Evolutionary conservation across 176 grass and related monocot genomes (phyloP).

Genomic region (Typha latifolia): DNA sequence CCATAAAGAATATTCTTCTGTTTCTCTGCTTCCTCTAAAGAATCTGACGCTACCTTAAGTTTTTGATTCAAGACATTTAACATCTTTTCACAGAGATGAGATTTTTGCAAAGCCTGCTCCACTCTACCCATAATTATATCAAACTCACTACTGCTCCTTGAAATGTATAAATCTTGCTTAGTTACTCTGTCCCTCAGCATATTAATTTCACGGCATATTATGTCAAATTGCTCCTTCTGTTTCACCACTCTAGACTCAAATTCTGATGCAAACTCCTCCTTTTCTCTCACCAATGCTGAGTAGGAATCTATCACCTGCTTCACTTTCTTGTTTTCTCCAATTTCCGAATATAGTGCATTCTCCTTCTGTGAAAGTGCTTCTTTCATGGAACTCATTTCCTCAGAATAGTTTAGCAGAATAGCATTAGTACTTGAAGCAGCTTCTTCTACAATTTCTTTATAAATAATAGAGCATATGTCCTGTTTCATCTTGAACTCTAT

Average conservation of each 20-base stretch:
- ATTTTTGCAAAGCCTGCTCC: slow-evolving; percentile 17
- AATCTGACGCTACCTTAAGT: slow-evolving; percentile 6
- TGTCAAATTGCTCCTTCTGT: slow-evolving; percentile 15
- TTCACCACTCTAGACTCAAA: slow-evolving; percentile 19
- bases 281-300: slow-evolving; percentile 12
- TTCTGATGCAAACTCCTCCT: slow-evolving; percentile 18
- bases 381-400: slow-evolving; percentile 1
- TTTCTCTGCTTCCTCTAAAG: slow-evolving; percentile 18
- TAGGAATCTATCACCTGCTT: slow-evolving; percentile 21
- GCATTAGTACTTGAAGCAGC: background rate
- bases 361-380: slow-evolving; percentile 4
- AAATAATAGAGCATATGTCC: background rate
- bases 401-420: background rate
- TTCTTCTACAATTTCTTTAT: background rate
- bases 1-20: slow-evolving; percentile 4
- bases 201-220: slow-evolving; percentile 8
- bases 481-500: slow-evolving; percentile 4
- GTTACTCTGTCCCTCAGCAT: slow-evolving; percentile 18
- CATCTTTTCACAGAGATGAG: slow-evolving; percentile 14
- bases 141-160: slow-evolving; percentile 17
- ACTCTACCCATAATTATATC: slow-evolving; percentile 10
- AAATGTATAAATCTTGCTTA: slow-evolving; percentile 23
- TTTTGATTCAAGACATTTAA: slow-evolving; percentile 19
- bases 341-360: slow-evolving; percentile 19
- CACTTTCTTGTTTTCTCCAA: slow-evolving; percentile 23